phyloP scores from a whole-genome alignment of 225 moss, liverwort and hornwort species.

The Rhytidiadelphus loreus region DNA sequence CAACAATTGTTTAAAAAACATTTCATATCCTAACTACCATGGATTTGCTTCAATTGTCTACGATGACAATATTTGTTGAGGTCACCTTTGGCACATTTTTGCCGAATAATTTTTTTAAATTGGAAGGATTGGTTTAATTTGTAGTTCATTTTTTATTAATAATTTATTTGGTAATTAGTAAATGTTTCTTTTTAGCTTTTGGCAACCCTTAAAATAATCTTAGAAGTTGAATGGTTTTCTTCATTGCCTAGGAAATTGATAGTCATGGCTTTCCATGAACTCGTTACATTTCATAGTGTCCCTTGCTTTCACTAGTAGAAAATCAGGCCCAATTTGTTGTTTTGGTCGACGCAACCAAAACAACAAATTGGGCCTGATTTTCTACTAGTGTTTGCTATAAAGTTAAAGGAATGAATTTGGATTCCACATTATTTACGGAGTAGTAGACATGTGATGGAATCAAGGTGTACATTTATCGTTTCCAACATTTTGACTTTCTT shows the following conservation, averaged over 20 bases:
- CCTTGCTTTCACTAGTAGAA: too few relatives aligned
- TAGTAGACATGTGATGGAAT: background rate
- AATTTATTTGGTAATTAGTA: background rate
- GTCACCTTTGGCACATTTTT: background rate
- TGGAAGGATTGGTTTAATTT: accelerated
- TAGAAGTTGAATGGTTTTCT: background rate
- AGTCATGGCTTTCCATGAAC: background rate
- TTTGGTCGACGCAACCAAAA: too few relatives aligned
- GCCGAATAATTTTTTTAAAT: background rate
- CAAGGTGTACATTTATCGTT: background rate
- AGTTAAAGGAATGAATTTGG: background rate
- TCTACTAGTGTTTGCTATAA: too few relatives aligned
- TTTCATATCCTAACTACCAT: background rate
- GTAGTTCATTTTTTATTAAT: background rate
- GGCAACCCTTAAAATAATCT: background rate
- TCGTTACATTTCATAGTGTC: background rate
- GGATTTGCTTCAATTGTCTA: background rate
- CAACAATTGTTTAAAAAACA: background rate
- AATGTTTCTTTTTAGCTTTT: background rate
- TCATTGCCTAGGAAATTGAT: background rate
- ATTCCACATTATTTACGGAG: background rate
- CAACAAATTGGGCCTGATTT: too few relatives aligned
- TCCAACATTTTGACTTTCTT: background rate
- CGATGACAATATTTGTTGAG: accelerated
- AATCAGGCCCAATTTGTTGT: too few relatives aligned